These are phyloP conservation scores for Mortierella sp. DNA, from an alignment of 371 early-diverging fungal species.

Conservation along the genomic window DNA sequence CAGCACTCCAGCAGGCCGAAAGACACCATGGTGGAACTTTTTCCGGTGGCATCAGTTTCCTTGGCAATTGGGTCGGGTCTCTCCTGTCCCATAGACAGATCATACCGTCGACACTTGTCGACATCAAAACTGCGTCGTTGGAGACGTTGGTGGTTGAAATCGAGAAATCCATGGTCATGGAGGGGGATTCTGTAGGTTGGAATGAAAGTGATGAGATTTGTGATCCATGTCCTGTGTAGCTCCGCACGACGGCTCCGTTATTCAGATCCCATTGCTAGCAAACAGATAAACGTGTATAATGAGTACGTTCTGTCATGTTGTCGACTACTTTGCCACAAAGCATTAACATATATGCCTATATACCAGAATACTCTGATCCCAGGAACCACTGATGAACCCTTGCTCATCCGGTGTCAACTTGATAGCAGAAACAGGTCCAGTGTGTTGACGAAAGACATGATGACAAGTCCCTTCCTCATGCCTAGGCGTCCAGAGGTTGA, in stretches of 20 bases:
- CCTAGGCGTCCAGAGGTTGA: slow-evolving; percentile 90
- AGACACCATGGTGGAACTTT: slow-evolving; percentile 92
- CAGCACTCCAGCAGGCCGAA: slow-evolving; percentile 90
- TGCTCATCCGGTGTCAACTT: slow-evolving; percentile 82
- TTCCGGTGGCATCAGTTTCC: slow-evolving; percentile 70
- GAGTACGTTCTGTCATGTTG: background rate
- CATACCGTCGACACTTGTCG: slow-evolving; percentile 90
- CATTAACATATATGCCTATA: slow-evolving; percentile 14
- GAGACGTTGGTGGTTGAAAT: slow-evolving; percentile 36
- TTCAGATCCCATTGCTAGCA: slow-evolving; percentile 93
- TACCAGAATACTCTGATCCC: slow-evolving; percentile 88
- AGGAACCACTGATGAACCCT: slow-evolving; percentile 89
- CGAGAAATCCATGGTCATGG: slow-evolving; percentile 41
- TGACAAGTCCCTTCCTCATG: slow-evolving; percentile 95
- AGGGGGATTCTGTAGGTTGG: slow-evolving; percentile 68
- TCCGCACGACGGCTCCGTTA: slow-evolving; percentile 78
- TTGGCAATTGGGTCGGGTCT: slow-evolving; percentile 67
- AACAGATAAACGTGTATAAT: background rate
- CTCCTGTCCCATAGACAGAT: slow-evolving; percentile 88
- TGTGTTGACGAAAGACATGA: slow-evolving; percentile 84
- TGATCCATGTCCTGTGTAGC: slow-evolving; percentile 80
- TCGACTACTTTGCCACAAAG: background rate
- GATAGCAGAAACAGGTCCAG: slow-evolving; percentile 86
- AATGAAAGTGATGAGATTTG: slow-evolving; percentile 85
- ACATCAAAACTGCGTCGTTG: slow-evolving; percentile 69